Evolutionary conservation across 1,284 basidiomycete species (phyloP), one percentile per base, ranked within the genome.

Genomic region (Vanrija humicola): DNA sequence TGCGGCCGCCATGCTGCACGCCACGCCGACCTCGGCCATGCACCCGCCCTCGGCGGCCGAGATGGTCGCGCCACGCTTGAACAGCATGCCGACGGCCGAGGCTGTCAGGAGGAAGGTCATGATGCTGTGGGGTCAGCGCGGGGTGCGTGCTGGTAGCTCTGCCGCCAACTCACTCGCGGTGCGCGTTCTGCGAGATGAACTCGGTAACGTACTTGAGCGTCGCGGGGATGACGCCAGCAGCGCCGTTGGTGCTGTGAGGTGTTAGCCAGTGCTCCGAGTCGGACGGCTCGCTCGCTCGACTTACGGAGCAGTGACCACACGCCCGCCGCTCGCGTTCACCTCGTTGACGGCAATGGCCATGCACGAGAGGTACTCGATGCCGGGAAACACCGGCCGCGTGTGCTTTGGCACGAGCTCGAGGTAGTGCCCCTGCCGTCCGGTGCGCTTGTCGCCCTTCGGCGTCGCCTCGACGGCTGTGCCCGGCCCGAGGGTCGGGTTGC

Each of bases 1-100:
- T 25, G 88, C 93, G 45, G 87, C 88, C 12, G 70, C 67, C 73
- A 75, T 75, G 9, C 65, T 65, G 48, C 68, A 68, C 2, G 73
- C 73, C 10, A 75, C 73, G 6, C 78, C 78, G 18, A 79, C 77
- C 55, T 77, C 76, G 9, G 73, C 79, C 78, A 79, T 79, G 58
- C 78, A 79, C 14, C 78, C 91, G 42, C 91, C 92, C 75, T 98
- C 94, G 0, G 95, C 94, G 9, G 94, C 95, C 43, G 87, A 90
- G 49, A 98, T 97, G 1, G 94, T 97, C 53, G 92, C 94, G 21
- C 94, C 94, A 52, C 94, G 84, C 74, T 98, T 98, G 81, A 95
- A 97, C 18, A 98, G 79, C 95, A 98, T 98, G 5, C 93, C 93
- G 52, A 97, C 79, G 2, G 93, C 92, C 0, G 88, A 80, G 46